These are phyloP conservation scores for Hirsutella minnesotensis DNA, from an alignment of 2,329 filamentous ascomycete species.

Conservation along the genomic window DNA sequence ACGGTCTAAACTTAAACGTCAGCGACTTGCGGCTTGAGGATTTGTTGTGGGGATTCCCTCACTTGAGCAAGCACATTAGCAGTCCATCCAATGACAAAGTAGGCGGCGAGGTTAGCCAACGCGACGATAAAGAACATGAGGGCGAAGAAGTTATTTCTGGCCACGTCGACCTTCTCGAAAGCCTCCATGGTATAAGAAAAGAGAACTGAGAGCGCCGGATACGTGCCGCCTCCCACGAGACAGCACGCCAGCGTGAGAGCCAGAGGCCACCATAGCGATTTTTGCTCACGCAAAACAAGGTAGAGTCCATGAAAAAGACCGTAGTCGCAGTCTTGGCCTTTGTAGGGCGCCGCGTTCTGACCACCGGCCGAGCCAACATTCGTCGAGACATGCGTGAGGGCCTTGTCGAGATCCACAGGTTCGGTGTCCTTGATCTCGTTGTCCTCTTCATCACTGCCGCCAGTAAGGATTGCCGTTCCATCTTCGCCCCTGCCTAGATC, in stretches of 20 bases:
- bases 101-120: constrained; percentile 30
- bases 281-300: constrained; percentile 19
- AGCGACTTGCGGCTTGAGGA: background rate
- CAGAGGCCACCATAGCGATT: constrained; percentile 12
- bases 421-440: constrained; percentile 5
- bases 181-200: constrained; percentile 27
- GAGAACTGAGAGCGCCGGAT: constrained; percentile 27
- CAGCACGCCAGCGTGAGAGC: constrained; percentile 11
- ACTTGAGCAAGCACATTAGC: constrained; percentile 25
- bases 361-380: constrained; percentile 7
- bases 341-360: background rate
- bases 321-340: constrained; percentile 6
- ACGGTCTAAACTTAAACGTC: constrained; percentile 12
- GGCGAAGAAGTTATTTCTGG: constrained; percentile 37
- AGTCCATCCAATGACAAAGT: constrained; percentile 24
- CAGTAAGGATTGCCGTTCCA: constrained; percentile 6
- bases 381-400: constrained; percentile 11
- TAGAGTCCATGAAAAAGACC: constrained; percentile 17
- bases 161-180: constrained; percentile 19
- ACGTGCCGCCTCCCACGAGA: constrained; percentile 20
- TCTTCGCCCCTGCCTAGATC: constrained; percentile 17
- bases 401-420: constrained; percentile 12
- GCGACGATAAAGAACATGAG: constrained; percentile 46
- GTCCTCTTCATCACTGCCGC: constrained; percentile 24
- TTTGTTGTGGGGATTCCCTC: background rate